A percentile compares a stretch with the other conserved stretches of the same genome.
These are phyloP conservation scores for Zostera marina DNA, from an alignment of 116 monocot genomes.

Conservation along the genomic window DNA sequence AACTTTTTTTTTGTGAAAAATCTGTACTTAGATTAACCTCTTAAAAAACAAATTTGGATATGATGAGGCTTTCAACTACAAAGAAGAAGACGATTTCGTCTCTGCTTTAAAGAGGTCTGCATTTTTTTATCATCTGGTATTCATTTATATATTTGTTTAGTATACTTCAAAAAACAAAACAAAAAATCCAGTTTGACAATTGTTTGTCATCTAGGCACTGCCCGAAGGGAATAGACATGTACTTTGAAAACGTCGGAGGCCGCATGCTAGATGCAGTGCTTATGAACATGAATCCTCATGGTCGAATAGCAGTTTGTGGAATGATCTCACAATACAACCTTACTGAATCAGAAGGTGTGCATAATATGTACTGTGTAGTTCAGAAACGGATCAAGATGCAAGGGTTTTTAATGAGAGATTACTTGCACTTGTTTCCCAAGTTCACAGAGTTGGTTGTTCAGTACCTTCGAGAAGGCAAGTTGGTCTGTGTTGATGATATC, in stretches of 20 bases:
- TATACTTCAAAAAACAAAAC: too few species aligned
- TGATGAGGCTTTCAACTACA: conserved; percentile 87
- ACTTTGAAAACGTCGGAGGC: conserved; percentile 25
- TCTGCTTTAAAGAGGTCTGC: conserved; percentile 47
- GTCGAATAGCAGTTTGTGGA: conserved; percentile 16
- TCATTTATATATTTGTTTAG: too few species aligned
- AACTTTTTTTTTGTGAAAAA: neutral
- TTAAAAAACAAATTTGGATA: conserved; percentile 68
- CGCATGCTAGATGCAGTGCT: conserved; percentile 18
- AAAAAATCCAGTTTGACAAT: too few species aligned
- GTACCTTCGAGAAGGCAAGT: conserved; percentile 7
- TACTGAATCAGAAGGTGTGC: conserved; percentile 1
- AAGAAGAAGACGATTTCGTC: conserved; percentile 47
- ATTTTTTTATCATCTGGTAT: too few species aligned
- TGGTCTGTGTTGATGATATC: conserved; percentile 1
- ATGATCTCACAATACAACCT: conserved; percentile 17
- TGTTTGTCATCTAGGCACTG: conserved; percentile 6
- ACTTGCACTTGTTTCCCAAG: conserved; percentile 5
- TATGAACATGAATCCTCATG: conserved; percentile 7
- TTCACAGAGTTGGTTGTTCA: neutral
- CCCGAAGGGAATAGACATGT: conserved; percentile 19
- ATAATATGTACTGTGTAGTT: conserved; percentile 1
- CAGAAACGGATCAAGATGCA: conserved; percentile 2
- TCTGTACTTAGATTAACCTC: conserved; percentile 22
- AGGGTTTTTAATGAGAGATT: conserved; percentile 5